Conservation (phyloP, 1,284 basidiomycete species). For the Ganoderma leucocontextum region DNA sequence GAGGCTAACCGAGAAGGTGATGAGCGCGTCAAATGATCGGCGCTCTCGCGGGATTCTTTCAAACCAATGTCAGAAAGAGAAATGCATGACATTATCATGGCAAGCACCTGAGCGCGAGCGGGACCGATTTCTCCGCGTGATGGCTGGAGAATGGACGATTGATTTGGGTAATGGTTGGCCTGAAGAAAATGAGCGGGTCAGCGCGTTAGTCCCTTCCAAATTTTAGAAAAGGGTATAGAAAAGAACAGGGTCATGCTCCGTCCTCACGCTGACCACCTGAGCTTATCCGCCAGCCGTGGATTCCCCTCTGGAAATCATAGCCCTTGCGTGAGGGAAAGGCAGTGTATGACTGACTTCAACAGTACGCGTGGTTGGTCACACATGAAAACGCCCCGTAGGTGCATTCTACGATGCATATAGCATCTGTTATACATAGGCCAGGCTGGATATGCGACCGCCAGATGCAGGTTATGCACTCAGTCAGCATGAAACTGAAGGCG, state of each 20-base stretch:
- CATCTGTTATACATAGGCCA: neutral
- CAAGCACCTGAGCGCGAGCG: neutral
- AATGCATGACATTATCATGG: neutral
- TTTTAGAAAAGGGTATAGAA: neutral
- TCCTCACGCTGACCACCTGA: too few species aligned
- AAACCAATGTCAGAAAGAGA: neutral
- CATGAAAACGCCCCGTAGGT: too few species aligned
- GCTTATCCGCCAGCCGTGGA: too few species aligned
- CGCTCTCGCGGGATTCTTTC: neutral
- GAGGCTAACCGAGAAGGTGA: neutral
- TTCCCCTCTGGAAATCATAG: too few species aligned
- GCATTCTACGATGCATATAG: too few species aligned
- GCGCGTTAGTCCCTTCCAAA: too few species aligned
- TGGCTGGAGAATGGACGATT: neutral
- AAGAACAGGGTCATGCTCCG: neutral
- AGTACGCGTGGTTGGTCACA: too few species aligned
- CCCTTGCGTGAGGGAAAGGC: too few species aligned
- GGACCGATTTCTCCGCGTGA: neutral
- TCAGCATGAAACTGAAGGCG: neutral
- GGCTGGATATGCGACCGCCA: neutral
- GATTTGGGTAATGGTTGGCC: neutral
- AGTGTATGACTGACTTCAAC: too few species aligned
- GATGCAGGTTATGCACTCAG: neutral
- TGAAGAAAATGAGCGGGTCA: neutral
- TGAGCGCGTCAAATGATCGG: neutral